Conservation (phyloP, 441 rosid genomes). For the Bruguiera hainesii region DNA sequence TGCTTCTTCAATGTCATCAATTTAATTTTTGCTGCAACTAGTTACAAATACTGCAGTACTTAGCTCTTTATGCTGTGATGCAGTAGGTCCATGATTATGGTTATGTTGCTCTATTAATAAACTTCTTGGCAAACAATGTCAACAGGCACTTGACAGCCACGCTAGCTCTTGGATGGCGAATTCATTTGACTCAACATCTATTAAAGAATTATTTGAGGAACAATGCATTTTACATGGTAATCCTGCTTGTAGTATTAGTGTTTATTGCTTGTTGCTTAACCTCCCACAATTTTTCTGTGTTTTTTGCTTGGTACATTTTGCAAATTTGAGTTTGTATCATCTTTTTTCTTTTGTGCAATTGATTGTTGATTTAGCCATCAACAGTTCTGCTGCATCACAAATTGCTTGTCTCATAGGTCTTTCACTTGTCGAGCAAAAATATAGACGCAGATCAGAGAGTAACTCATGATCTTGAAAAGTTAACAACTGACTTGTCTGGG, state of each 20-base stretch:
- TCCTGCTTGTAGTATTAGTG: neutral
- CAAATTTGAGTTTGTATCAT: neutral
- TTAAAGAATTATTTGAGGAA: constrained; percentile 83
- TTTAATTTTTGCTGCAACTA: neutral
- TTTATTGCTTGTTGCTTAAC: constrained; percentile 5
- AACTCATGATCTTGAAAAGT: constrained; percentile 92
- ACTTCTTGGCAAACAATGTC: neutral
- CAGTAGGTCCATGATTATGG: neutral
- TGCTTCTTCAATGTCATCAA: neutral
- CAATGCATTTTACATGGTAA: constrained; percentile 97
- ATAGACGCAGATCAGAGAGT: constrained; percentile 98
- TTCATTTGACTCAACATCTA: constrained; percentile 87
- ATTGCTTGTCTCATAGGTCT: constrained; percentile 50
- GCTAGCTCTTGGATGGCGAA: constrained; percentile 98
- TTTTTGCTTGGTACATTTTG: neutral
- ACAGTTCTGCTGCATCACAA: neutral
- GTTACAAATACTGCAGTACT: neutral
- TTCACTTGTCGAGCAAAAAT: constrained; percentile 85
- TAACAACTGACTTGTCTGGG: constrained; percentile 86
- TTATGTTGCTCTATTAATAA: neutral
- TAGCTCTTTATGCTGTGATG: neutral
- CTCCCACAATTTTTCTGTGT: neutral
- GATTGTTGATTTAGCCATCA: neutral
- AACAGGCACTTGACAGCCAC: constrained; percentile 83
- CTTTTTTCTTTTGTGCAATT: neutral